Base-by-base conservation (phyloP, 306 rosid genomes). In the Benincasa hispida region DNA sequence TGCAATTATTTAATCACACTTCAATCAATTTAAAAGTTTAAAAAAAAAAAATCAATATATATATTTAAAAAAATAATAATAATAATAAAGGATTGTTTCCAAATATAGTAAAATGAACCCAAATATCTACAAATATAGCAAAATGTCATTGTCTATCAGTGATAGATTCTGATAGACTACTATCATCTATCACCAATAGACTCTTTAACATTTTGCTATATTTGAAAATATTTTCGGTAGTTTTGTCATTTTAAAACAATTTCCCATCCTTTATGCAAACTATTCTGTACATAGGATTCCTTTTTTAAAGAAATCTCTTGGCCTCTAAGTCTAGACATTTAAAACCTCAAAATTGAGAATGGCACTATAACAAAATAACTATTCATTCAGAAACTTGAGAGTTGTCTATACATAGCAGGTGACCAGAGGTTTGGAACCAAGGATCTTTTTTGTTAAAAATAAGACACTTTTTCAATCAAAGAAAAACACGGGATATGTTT, bases 1-100 rank as follows among this genome's bases (percentile, higher is more conserved):
- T 95, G 97, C 92, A 81, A 76, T 63, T 57, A 85, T 80, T 82
- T 75, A 41, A 65, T 48, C 58, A 82, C 55, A 56, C 80, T 80
- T 77, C 63, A 76, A 72, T 81, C 81, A 57, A 60, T 79, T 69
- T 28, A 28, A 21, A 25, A 72, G 74, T 67, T n/a, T n/a, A n/a
- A n/a, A n/a, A n/a, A 79, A 5, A 45, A 15, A 42, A 42, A 50
- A 61, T 61, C 68, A 22, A 42, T n/a, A 55, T 47, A 2, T 45
- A 47, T 47, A 47, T 47, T 13, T 12, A 2, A 47, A 12, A 15
- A 13, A 41, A 10, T 41, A 41, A 41, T 9, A 9, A 41, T 41
- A 41, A 41, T 41, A 41, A 41, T 9, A 41, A n/a, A n/a, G n/a
- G n/a, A n/a, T n/a, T n/a, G n/a, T n/a, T n/a, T n/a, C n/a, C n/a